Evolutionary conservation across 2,329 filamentous ascomycete species (phyloP).

Genomic region (Aspergillus puulaauensis): DNA sequence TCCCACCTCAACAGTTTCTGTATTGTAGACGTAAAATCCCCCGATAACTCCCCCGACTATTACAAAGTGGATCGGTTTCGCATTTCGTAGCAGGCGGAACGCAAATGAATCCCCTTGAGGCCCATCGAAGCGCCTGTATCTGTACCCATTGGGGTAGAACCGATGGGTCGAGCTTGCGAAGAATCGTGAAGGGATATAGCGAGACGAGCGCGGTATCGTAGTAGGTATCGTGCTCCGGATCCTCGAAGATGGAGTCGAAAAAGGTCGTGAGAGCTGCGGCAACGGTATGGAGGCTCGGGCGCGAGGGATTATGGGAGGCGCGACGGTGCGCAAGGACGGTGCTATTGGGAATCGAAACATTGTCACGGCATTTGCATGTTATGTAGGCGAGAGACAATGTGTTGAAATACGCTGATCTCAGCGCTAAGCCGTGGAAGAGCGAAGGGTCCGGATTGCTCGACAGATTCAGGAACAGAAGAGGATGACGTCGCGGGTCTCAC

Average conservation of each 20-base stretch:
- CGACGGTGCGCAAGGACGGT: slow-evolving; percentile 4
- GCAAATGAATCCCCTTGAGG: slow-evolving; percentile 14
- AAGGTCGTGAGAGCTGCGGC: background rate
- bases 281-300: background rate
- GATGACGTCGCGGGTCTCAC: background rate
- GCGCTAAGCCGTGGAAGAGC: background rate
- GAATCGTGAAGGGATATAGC: background rate
- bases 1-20: slow-evolving; percentile 55
- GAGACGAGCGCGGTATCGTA: background rate
- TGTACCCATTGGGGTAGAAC: slow-evolving; percentile 10
- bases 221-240: background rate
- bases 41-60: slow-evolving; percentile 43
- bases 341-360: slow-evolving; percentile 19
- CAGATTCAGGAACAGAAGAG: background rate
- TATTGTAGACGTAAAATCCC: slow-evolving; percentile 55
- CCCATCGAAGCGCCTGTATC: slow-evolving; percentile 21
- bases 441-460: background rate
- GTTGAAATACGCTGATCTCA: background rate
- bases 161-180: slow-evolving; percentile 16
- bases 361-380: slow-evolving; percentile 6
- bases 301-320: background rate
- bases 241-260: background rate
- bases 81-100: slow-evolving; percentile 17
- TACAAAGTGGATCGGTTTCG: slow-evolving; percentile 30
- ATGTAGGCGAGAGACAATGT: background rate